Evolutionary conservation across 768 basidiomycete genomes (phyloP).

Genomic region (Tricholoma terreum): DNA sequence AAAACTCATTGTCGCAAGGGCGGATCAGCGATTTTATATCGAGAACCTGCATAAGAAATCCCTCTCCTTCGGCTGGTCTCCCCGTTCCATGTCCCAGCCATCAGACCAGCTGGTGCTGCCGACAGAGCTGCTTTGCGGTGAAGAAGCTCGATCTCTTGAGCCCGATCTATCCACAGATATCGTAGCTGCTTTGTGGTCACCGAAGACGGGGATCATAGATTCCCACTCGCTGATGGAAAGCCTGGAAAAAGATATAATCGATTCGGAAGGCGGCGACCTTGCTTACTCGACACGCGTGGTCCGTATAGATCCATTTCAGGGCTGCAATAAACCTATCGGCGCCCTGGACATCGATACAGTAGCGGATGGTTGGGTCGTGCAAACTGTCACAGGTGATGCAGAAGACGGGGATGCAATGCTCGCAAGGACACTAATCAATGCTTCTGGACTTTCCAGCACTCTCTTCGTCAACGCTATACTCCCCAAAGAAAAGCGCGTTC

Average conservation of each 20-base stretch:
- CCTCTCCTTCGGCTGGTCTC: constrained; percentile 48
- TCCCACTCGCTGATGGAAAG: constrained; percentile 82
- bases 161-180: constrained; percentile 78
- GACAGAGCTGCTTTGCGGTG: constrained; percentile 63
- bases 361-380: constrained; percentile 84
- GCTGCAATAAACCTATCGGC: constrained; percentile 16
- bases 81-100: constrained; percentile 29
- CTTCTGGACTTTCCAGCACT: constrained; percentile 71
- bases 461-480: constrained; percentile 71
- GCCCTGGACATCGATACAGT: constrained; percentile 25
- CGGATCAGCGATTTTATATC: constrained; percentile 67
- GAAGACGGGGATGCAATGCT: constrained; percentile 58
- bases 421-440: constrained; percentile 77
- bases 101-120: constrained; percentile 45
- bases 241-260: constrained; percentile 76
- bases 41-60: constrained; percentile 65
- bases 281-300: constrained; percentile 82
- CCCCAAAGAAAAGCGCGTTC: constrained; percentile 52
- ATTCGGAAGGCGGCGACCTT: constrained; percentile 65
- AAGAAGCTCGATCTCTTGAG: constrained; percentile 70
- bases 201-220: constrained; percentile 88
- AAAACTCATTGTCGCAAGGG: constrained; percentile 85
- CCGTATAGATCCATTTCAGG: constrained; percentile 67
- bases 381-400: constrained; percentile 57
- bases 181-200: constrained; percentile 71